These are phyloP conservation scores for Dactylellina sp. DNA, from an alignment of 2,329 filamentous ascomycete species.

Conservation along the genomic window DNA sequence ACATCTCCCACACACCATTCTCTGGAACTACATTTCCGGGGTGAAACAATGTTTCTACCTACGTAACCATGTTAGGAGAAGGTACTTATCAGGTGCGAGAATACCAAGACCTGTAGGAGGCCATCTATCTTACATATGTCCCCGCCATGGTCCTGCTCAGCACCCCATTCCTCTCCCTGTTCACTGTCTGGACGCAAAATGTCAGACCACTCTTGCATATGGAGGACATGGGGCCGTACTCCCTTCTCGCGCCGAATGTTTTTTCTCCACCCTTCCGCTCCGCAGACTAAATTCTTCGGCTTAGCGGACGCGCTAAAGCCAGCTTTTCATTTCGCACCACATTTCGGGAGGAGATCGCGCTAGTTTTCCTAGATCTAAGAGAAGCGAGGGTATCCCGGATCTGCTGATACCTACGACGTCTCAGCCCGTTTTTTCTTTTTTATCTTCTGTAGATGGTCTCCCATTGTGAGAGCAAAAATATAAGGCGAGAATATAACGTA, in stretches of 20 bases:
- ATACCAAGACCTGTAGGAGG: constrained; percentile 1
- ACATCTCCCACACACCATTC: constrained; percentile 27
- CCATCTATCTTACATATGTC: neutral
- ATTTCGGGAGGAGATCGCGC: constrained; percentile 40
- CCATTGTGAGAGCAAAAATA: neutral
- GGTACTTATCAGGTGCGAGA: constrained; percentile 7
- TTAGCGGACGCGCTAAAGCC: constrained; percentile 22
- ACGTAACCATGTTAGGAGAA: constrained; percentile 1
- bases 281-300: constrained; percentile 17
- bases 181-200: constrained; percentile 21
- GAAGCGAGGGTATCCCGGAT: constrained; percentile 16
- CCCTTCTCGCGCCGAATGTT: constrained; percentile 7
- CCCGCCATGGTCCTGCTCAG: neutral
- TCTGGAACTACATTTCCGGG: neutral
- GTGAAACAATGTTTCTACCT: constrained; percentile 26
- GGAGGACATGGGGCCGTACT: constrained; percentile 27
- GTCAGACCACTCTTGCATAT: constrained; percentile 57
- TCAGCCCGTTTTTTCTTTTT: constrained; percentile 12
- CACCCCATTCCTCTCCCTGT: neutral
- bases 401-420: neutral
- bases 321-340: constrained; percentile 12
- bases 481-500: too few species aligned
- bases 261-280: constrained; percentile 11
- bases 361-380: constrained; percentile 29
- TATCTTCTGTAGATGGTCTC: neutral